Conservation (phyloP, 352 stramenopile genomes). For the Phytophthora sojae region DNA sequence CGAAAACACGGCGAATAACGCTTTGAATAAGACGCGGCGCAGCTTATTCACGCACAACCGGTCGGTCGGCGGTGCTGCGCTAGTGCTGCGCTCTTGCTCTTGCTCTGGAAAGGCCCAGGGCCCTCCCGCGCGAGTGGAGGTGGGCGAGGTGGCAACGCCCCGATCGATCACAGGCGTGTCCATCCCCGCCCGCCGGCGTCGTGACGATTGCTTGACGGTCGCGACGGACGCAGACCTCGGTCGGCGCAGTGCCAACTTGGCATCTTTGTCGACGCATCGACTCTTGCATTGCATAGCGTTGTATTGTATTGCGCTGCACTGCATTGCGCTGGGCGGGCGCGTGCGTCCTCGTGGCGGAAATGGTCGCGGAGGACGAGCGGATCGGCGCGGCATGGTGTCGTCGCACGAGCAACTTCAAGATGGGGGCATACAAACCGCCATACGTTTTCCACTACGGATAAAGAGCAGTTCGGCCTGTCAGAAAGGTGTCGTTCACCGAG, state of each 20-base stretch:
- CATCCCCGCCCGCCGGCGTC: conserved; percentile 12
- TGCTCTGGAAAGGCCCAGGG: conserved; percentile 23
- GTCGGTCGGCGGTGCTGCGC: neutral
- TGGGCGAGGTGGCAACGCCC: conserved; percentile 22
- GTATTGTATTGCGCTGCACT: neutral
- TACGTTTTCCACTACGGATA: conserved; percentile 8
- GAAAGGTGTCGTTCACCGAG: conserved; percentile 24
- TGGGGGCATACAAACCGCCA: conserved; percentile 13
- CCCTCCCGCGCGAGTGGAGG: conserved; percentile 10
- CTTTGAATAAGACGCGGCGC: conserved; percentile 5
- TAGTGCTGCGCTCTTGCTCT: neutral
- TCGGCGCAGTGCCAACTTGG: neutral
- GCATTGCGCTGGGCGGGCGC: neutral
- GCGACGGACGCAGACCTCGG: conserved; percentile 2
- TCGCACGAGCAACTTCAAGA: conserved; percentile 23
- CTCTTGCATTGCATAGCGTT: neutral
- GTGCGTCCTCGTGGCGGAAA: neutral
- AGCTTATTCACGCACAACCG: neutral
- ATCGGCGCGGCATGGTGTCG: neutral
- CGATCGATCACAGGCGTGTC: conserved; percentile 20
- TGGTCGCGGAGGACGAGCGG: neutral
- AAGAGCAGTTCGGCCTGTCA: conserved; percentile 11
- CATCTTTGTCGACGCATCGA: conserved; percentile 3
- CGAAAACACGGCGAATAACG: conserved; percentile 12
- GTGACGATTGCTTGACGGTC: conserved; percentile 28